These are phyloP conservation scores for Psilocybe sp. DNA, from an alignment of 768 basidiomycete species.

Conservation along the genomic window DNA sequence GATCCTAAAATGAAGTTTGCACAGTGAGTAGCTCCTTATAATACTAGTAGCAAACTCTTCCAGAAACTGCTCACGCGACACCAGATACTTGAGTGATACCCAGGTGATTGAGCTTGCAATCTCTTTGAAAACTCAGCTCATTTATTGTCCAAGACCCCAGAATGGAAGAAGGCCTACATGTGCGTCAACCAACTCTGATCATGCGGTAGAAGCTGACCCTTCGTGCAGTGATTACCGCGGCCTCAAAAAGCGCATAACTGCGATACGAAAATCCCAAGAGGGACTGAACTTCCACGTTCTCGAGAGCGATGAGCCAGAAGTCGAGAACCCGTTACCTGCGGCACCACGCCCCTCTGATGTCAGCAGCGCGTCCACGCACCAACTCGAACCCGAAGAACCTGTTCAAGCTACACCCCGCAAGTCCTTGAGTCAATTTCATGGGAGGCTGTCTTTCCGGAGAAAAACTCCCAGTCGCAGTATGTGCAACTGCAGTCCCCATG, in stretches of 20 bases:
- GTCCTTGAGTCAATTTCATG: no score
- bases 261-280: constrained; percentile 43
- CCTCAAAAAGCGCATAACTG: constrained; percentile 64
- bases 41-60: not conserved
- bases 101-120: constrained; percentile 38
- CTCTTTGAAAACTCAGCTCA: constrained; percentile 1
- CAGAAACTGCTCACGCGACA: not conserved
- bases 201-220: not conserved
- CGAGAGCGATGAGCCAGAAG: constrained; percentile 14
- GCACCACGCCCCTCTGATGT: constrained; percentile 13
- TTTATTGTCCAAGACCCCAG: constrained; percentile 49
- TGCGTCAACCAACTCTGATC: constrained; percentile 7
- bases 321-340: constrained; percentile 9
- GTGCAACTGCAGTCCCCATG: no score
- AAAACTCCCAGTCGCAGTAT: not conserved
- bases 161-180: constrained; percentile 76
- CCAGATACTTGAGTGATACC: constrained; percentile 67
- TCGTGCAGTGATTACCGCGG: constrained; percentile 62
- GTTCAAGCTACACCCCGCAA: not conserved
- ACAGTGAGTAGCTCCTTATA: constrained; percentile 14
- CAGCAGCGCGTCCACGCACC: constrained; percentile 3
- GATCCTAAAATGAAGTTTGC: constrained; percentile 21
- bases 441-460: not conserved
- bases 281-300: constrained; percentile 20
- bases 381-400: not conserved